Percentiles rank a stretch among this genome's conserved stretches.
Evolutionary conservation across 179 eudicot genomes (phyloP).

Genomic region (Carnegiea gigantea): DNA sequence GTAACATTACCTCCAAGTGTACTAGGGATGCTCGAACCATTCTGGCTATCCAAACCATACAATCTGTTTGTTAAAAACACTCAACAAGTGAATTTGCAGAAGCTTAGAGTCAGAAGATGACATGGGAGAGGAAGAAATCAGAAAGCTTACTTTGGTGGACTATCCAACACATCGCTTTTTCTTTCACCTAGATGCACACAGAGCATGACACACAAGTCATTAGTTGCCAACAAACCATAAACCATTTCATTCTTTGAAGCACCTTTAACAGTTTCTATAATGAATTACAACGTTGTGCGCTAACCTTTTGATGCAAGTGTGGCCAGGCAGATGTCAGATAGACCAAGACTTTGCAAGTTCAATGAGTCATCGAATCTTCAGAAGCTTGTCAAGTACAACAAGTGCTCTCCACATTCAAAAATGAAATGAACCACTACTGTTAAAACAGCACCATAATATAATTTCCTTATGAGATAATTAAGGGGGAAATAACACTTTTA

Average conservation of each 20-base stretch:
- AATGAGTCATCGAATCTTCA: conserved; percentile 70
- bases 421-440: neutral
- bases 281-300: conserved; percentile 20
- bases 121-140: neutral
- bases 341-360: conserved; percentile 71
- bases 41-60: conserved; percentile 18
- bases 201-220: conserved; percentile 10
- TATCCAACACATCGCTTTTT: conserved; percentile 26
- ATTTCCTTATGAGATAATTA: neutral
- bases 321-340: conserved; percentile 79
- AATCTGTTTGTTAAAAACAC: conserved; percentile 20
- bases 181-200: conserved; percentile 25
- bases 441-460: neutral
- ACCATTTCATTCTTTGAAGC: neutral
- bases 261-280: neutral
- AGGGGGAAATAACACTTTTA: neutral
- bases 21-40: neutral
- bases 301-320: conserved; percentile 84
- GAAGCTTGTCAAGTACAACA: conserved; percentile 37
- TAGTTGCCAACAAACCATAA: neutral
- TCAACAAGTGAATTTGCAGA: neutral
- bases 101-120: neutral
- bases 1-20: conserved; percentile 18
- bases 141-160: conserved; percentile 36
- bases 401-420: neutral